Base-by-base conservation (phyloP, 176 grass and related monocot species). In the Oryza glaberrima region DNA sequence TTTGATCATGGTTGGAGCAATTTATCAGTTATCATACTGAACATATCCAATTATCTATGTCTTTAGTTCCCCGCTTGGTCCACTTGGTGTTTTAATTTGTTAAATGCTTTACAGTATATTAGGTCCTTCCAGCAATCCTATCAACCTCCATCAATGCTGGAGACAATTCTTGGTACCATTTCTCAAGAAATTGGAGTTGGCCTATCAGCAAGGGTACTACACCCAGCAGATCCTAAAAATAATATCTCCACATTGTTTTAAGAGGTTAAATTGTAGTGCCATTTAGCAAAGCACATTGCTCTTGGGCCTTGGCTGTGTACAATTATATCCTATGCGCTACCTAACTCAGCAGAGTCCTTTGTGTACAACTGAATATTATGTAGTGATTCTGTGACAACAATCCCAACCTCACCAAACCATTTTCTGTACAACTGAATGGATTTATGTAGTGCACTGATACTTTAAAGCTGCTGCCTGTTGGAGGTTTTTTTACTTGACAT, bases 201-300 rank as follows among this genome's bases (percentile, higher is more conserved):
- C 25, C 70, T 36, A 65, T 48, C 52, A 35, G 69, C 11, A 34
- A 26, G 40, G 17, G 17, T 65, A 36, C 26, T 48, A 16, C 71
- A 66, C 9, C 56, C 25, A 74, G 17, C 25, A 74, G 40, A 65
- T 47, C 19, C 61, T 74, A 47, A 65, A 65, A 5, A 8, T 83
- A 12, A 47, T 74, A 66, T 65, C 41, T 75, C 56, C 40, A 78
- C 25, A 77, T 83, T 67, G 35, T 44, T 82, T 25, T 69, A 60
- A 73, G 67, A 82, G 30, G 23, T 17, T 41, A 51, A 66, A 86
- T 76, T 66, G 13, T 9, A 54, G 66, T 36, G 23, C 6, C 9
- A 7, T 82, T 70, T 63, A 64, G 11, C 35, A 75, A 43, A 70
- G n/a, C 47, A 69, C 69, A 63, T 38, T 56, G 14, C 44, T 82